These are phyloP conservation scores for Dacryopinax spathularia DNA, from an alignment of 768 basidiomycete species.

Conservation along the genomic window DNA sequence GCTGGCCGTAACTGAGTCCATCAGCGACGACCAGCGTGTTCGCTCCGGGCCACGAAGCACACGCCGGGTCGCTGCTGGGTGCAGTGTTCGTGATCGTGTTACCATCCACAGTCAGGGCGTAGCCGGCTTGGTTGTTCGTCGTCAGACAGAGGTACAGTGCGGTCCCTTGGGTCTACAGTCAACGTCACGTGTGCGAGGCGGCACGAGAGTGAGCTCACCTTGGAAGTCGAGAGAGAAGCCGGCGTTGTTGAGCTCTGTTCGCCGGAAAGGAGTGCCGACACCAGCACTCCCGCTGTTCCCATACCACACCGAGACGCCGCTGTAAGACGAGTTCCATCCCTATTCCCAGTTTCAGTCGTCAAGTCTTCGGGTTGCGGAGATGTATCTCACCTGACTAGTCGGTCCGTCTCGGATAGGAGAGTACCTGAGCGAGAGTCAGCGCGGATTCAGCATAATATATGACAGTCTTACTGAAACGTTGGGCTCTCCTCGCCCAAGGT, in stretches of 20 bases:
- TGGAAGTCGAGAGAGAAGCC: background rate
- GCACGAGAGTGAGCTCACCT: background rate
- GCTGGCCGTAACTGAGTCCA: background rate
- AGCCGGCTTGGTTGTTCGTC: background rate
- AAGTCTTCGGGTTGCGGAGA: too few relatives aligned
- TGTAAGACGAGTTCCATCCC: constrained; percentile 1
- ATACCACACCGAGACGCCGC: background rate
- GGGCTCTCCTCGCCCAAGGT: background rate
- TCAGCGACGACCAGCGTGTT: background rate
- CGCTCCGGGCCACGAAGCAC: background rate
- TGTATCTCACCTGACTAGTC: background rate
- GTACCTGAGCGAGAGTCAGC: background rate
- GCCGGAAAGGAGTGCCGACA: background rate
- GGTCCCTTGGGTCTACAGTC: background rate
- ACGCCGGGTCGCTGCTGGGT: background rate
- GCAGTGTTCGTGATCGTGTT: background rate
- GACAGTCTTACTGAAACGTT: background rate
- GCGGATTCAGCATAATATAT: background rate
- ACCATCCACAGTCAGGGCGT: background rate
- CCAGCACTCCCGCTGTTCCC: background rate
- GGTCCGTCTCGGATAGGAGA: background rate
- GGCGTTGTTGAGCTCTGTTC: background rate
- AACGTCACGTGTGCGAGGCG: too few relatives aligned
- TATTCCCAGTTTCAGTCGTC: too few relatives aligned
- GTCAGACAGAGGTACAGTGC: background rate